Evolutionary conservation across 2,329 filamentous ascomycete genomes (phyloP), one percentile per base, ranked within the genome.

Genomic region (Nigrospora osmanthi): DNA sequence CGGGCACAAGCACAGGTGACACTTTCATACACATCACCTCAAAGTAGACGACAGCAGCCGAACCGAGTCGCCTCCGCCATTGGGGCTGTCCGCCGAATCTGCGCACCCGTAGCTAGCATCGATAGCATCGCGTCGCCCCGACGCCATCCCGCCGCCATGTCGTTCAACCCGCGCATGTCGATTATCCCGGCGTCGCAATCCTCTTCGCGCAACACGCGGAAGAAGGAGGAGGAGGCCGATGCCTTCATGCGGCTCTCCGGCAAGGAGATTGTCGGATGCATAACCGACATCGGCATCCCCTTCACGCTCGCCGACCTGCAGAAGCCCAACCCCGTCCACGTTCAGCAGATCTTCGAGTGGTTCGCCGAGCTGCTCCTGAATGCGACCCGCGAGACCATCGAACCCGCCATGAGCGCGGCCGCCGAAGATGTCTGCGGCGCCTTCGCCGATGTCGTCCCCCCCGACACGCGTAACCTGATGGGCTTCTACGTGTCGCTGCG

Each of bases 271-370:
- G 91, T 91, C 55, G 89, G 87, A 62, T 98, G 93, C 66, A 96
- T 98, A 70, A 93, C 85, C 58, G 93, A 97, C 64, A 95, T 97
- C 58, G 91, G 91, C 47, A 90, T 97, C 57, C 83, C 81, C 28
- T 96, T 97, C 65, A 86, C 81, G 33, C 74, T 90, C 15, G 80
- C 85, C 49, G 91, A 98, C 67, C 77, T 98, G 35, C 83, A 91
- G 56, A 97, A 96, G 61, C 93, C 93, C 6, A 95, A 95, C 57
- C 85, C 93, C 3, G 80, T 91, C 49, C 89, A 95, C 59, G 90
- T 97, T 44, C 93, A 98, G 67, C 89, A 93, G 73, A 89, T 98
- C 43, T 95, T 97, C 61, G 93, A 98, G 74, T 95, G 89, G 85
- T 93, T 98, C 56, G 90, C 89, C 47, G 90, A 96, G 61, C 75